Percentiles rank a stretch among this genome's conserved stretches.
Conservation (phyloP, 257 asterid species). For the Salvia rosmarinus region DNA sequence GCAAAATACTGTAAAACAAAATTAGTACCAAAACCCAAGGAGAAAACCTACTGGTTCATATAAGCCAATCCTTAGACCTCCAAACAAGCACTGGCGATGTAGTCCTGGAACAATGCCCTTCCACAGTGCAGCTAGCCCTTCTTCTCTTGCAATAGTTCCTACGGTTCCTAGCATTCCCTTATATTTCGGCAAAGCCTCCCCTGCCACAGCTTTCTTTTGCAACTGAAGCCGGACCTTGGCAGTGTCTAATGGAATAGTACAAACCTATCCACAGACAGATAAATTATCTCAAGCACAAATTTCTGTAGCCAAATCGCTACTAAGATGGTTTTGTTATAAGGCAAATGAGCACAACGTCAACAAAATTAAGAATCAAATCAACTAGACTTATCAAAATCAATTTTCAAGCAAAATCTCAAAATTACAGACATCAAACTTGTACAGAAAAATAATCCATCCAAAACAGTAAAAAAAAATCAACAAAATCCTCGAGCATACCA, state of each 20-base stretch:
- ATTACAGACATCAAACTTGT: conserved; percentile 1
- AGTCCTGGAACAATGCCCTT: conserved; percentile 97
- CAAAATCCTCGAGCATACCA: not conserved
- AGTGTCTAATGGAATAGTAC: conserved; percentile 91
- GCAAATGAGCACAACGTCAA: not conserved
- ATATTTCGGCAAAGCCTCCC: conserved; percentile 81
- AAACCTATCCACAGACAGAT: conserved; percentile 45
- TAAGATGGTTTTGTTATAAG: not conserved
- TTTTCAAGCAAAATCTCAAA: not conserved
- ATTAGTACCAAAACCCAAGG: not conserved
- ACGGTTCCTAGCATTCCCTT: conserved; percentile 93
- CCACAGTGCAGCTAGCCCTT: conserved; percentile 85
- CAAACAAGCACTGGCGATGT: conserved; percentile 91
- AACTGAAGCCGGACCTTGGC: conserved; percentile 98
- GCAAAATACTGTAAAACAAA: conserved; percentile 16
- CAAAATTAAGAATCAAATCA: not conserved
- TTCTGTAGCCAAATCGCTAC: not conserved
- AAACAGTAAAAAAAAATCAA: not conserved
- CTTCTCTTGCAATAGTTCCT: conserved; percentile 95
- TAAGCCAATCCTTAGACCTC: conserved; percentile 93
- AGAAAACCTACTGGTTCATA: conserved; percentile 81
- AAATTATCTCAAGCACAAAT: conserved; percentile 18
- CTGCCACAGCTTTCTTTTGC: conserved; percentile 80
- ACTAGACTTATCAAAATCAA: conserved; percentile 1
- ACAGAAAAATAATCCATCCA: not conserved